Conservation (phyloP, 2,329 filamentous ascomycete species). For the Colletotrichum chrysophilum region DNA sequence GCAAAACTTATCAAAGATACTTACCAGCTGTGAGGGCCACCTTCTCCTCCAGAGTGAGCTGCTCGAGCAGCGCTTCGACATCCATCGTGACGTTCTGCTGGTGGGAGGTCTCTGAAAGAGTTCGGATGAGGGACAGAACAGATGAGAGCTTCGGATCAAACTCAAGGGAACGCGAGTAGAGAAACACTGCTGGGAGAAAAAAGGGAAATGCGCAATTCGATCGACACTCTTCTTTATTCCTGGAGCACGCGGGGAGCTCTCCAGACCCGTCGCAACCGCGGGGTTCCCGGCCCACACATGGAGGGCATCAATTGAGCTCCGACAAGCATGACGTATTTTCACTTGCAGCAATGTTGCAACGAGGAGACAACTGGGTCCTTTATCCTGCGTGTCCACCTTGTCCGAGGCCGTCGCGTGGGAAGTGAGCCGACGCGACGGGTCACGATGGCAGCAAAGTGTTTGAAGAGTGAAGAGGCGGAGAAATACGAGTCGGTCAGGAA, state of each 20-base stretch:
- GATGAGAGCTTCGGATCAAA: not conserved
- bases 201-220: not conserved
- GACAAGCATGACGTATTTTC: slow-evolving; percentile 1
- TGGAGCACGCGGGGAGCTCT: not conserved
- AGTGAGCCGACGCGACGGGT: not conserved
- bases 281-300: slow-evolving; percentile 4
- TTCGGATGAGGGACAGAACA: not conserved
- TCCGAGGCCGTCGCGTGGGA: not conserved
- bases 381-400: not conserved
- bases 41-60: slow-evolving; percentile 22
- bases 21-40: slow-evolving; percentile 19
- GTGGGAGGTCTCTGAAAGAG: not conserved
- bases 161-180: not conserved
- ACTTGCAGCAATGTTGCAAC: not conserved
- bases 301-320: not conserved
- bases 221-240: not conserved
- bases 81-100: not conserved
- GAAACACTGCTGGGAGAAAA: not conserved
- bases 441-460: not conserved
- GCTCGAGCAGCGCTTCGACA: slow-evolving; percentile 18
- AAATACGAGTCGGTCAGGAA: not conserved
- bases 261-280: not conserved
- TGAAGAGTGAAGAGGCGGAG: slow-evolving; percentile 8
- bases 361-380: not conserved
- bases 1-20: not conserved